phyloP scores from a whole-genome alignment of 2,329 filamentous ascomycete genomes.

The Venturia carpophila region DNA sequence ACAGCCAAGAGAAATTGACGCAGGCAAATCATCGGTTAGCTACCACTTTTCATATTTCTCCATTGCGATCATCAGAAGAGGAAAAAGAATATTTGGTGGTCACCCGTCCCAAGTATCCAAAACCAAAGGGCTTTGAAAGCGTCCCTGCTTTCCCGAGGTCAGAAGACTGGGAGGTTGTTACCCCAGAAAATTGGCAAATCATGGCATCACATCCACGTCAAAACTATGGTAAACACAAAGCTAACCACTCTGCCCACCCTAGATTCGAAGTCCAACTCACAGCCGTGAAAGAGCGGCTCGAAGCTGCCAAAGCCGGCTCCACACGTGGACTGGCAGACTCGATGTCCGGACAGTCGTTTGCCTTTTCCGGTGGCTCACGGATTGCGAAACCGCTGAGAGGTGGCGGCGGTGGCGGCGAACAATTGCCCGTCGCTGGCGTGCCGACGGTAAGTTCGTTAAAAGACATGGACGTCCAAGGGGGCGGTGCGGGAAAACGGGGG shows the following conservation, averaged over 20 bases:
- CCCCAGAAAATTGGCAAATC: neutral
- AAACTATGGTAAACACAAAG: neutral
- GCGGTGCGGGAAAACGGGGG: constrained; percentile 11
- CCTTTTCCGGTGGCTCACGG: constrained; percentile 42
- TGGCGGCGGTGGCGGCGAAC: constrained; percentile 38
- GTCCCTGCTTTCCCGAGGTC: neutral
- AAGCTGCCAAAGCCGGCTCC: constrained; percentile 86
- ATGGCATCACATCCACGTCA: neutral
- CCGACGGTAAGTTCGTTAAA: constrained; percentile 6
- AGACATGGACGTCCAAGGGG: neutral
- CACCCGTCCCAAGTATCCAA: neutral
- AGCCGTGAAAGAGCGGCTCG: constrained; percentile 94
- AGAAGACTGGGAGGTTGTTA: neutral
- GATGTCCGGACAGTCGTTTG: constrained; percentile 58
- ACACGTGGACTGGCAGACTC: constrained; percentile 66
- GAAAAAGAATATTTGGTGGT: neutral
- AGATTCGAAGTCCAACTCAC: constrained; percentile 97
- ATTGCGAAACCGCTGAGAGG: constrained; percentile 60
- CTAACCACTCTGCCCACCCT: constrained; percentile 18
- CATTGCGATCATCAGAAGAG: neutral
- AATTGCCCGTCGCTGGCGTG: constrained; percentile 23
- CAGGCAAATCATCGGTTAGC: constrained; percentile 93
- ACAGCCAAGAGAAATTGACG: constrained; percentile 97
- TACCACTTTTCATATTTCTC: constrained; percentile 19
- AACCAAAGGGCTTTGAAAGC: neutral